Evolutionary conservation across 2,329 filamentous ascomycete species (phyloP).

Genomic region (Teratosphaeria gauchensis): DNA sequence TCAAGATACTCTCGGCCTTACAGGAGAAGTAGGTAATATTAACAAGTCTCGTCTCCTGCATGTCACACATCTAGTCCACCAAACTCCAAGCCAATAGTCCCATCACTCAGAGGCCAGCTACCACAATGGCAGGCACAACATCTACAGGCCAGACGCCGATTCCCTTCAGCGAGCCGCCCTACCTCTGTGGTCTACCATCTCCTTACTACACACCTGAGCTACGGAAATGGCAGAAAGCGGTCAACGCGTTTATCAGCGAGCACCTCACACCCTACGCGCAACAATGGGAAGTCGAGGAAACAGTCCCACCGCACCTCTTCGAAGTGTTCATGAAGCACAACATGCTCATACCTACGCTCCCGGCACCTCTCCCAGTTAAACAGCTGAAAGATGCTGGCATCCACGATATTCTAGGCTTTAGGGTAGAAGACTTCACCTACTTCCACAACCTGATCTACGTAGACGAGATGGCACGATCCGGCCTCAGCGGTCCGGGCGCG

Average conservation of each 20-base stretch:
- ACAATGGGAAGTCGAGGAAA: conserved; percentile 60
- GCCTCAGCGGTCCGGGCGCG: conserved; percentile 52
- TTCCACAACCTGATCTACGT: conserved; percentile 60
- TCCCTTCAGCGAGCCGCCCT: conserved; percentile 66
- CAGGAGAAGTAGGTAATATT: not conserved
- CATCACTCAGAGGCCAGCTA: not conserved
- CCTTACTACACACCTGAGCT: conserved; percentile 62
- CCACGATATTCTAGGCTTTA: conserved; percentile 54
- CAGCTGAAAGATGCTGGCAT: conserved; percentile 60
- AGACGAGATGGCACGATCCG: conserved; percentile 60
- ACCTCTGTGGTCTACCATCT: conserved; percentile 58
- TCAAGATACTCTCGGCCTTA: not conserved
- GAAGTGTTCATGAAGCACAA: conserved; percentile 53
- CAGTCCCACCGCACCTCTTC: conserved; percentile 55
- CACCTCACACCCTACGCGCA: conserved; percentile 53
- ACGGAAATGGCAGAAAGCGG: conserved; percentile 56
- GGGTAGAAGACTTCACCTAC: conserved; percentile 66
- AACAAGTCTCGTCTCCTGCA: not conserved
- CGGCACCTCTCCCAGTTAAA: conserved; percentile 57
- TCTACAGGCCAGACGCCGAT: conserved; percentile 25
- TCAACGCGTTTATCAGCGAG: conserved; percentile 55
- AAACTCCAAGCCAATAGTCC: not conserved
- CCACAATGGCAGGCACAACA: not conserved
- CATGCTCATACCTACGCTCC: conserved; percentile 62
- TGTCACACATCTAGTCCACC: not conserved